These are phyloP conservation scores for Populus pruinosa DNA, from an alignment of 345 rosid genomes.

Conservation along the genomic window DNA sequence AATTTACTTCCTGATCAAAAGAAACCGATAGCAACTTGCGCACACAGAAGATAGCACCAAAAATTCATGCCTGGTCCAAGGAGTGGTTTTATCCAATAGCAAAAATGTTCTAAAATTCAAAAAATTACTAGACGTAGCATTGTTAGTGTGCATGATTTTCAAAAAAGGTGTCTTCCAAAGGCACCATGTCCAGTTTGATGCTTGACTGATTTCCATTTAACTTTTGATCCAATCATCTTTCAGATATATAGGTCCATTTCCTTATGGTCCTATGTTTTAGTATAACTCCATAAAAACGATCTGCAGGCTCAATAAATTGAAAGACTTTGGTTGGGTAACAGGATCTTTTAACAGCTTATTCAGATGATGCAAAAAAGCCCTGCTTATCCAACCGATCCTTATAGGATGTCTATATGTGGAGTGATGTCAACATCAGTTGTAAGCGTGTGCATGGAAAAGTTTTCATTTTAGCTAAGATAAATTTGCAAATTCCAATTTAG, in stretches of 20 bases:
- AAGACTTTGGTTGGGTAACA: background rate
- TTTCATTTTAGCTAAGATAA: background rate
- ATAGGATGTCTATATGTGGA: background rate
- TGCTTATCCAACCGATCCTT: background rate
- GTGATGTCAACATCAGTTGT: background rate
- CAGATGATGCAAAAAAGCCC: background rate
- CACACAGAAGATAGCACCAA: background rate
- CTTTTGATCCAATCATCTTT: background rate
- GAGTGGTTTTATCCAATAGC: background rate
- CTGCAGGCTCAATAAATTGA: background rate
- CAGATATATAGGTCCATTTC: background rate
- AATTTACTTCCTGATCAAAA: constrained; percentile 4
- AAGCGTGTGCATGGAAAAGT: background rate
- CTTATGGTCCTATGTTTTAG: background rate
- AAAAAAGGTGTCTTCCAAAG: background rate
- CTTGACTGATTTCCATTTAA: background rate
- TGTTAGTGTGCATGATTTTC: background rate
- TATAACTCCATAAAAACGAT: background rate
- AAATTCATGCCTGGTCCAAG: background rate
- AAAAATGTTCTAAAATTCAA: background rate
- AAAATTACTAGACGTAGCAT: background rate
- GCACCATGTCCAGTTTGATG: background rate
- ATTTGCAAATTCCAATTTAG: background rate
- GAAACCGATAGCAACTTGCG: background rate
- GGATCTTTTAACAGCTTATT: background rate